These are phyloP conservation scores for Gardenia jasminoides DNA, from an alignment of 257 asterid species.

Conservation along the genomic window DNA sequence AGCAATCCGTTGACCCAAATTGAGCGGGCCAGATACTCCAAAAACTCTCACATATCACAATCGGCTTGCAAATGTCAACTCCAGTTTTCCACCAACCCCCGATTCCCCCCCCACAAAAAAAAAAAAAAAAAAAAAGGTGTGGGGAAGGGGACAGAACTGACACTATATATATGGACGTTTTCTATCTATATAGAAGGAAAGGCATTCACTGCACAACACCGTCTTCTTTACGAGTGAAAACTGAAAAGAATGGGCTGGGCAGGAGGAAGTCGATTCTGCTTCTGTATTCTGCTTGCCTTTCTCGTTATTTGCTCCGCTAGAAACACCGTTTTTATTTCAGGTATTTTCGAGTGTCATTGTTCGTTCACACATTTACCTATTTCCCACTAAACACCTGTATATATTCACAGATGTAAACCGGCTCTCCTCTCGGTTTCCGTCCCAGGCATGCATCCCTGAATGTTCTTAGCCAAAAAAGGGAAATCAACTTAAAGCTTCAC, in stretches of 20 bases:
- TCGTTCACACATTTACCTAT: neutral
- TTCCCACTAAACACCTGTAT: neutral
- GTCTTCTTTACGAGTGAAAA: neutral
- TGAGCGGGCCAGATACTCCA: conserved; percentile 4
- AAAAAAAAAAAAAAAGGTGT: neutral
- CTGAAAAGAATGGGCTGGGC: conserved; percentile 10
- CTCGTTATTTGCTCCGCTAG: conserved; percentile 21
- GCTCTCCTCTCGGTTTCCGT: neutral
- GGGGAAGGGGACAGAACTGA: neutral
- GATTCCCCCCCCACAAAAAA: too few species aligned
- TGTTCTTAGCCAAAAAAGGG: too few species aligned
- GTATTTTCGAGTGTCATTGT: neutral
- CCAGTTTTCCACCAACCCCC: neutral
- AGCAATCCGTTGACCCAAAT: conserved; percentile 16
- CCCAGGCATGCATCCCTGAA: too few species aligned
- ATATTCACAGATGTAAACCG: neutral
- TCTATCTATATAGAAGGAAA: neutral
- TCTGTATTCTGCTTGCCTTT: conserved; percentile 23
- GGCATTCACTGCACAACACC: neutral
- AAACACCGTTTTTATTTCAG: conserved; percentile 26
- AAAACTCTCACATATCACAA: neutral
- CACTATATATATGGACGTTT: too few species aligned
- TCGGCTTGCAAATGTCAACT: conserved; percentile 18
- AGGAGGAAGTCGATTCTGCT: conserved; percentile 5
- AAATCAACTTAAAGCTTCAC: neutral